Evolutionary conservation across 2,329 filamentous ascomycete genomes (phyloP), one percentile per base, ranked within the genome.

Genomic region (Aspergillus sp.): DNA sequence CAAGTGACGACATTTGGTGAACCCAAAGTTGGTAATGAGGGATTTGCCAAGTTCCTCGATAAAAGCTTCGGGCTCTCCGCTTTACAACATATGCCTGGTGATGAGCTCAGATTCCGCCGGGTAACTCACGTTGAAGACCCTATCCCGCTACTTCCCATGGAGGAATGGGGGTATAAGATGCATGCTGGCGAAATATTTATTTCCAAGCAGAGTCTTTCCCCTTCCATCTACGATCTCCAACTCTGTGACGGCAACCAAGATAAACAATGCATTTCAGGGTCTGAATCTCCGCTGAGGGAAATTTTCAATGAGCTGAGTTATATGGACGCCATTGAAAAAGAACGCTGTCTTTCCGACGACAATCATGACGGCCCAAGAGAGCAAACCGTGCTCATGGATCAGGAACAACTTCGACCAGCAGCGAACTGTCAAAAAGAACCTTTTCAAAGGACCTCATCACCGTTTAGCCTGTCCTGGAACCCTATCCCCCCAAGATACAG

Each of bases 121-220:
- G 79, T 97, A 8, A 97, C 93, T 9, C 93, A 97, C 62, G 70
- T 79, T 4, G 79, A 87, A 57, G 93, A 98, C 59, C 93, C 93
- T 0, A 86, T 97, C 0, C 93, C 93, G 12, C 73, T 95, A 6
- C 77, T 98, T 0, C 93, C 93, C 1, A 75, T 94, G 2, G 74
- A 77, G 3, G 88, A 95, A 72, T 95, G 90, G 90, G 90, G 89
- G 5, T 98, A 90, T 63, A 71, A 74, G 30, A 81, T 88, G 59
- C 93, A 97, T 65, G 83, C 82, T 2, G 90, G 90, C 9, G 93
- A 98, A 68, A 81, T 96, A 37, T 94, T 81, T 67, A 95, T 97
- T 49, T 75, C 77, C 13, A 91, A 89, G 62, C 59, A 75, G 2
- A 73, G 79, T 10, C 72, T 96, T 6, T 79, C 87, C 8, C 88